Base-by-base conservation (phyloP, 768 basidiomycete species). In the Lentinula guzmanii region DNA sequence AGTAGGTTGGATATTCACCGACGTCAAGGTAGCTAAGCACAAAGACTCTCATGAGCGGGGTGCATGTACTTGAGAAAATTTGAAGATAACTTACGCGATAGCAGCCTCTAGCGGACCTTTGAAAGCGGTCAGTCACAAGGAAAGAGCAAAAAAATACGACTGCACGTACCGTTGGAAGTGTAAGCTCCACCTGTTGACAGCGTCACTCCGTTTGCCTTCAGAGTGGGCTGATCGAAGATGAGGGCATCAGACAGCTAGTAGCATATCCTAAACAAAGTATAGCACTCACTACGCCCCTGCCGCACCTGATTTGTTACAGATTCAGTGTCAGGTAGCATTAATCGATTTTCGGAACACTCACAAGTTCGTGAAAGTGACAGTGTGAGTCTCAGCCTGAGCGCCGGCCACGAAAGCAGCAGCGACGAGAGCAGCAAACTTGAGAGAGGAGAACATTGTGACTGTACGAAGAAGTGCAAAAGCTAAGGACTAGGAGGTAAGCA, bases 101-200 rank as follows among this genome's bases (percentile, higher is more conserved):
- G 73, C 72, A 35, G 67, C 58, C 6, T 37, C 43, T 21, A 75
- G 57, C 8, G 72, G 74, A 1, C 74, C 53, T 54, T 35, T 15
- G 9, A 18, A 24, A n/a, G 15, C 16, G 15, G 18, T 33, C 35
- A 34, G 21, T 8, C 3, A 11, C 11, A 4, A 9, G 16, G 10
- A 16, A 18, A 54, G 7, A 13, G 10, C 13, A 18, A 39, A 21
- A 21, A 34, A n/a, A 39, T 34, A 21, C n/a, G 21, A 35, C 11
- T 5, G 21, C 9, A 5, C 37, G 8, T 39, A 54, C 53, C 72
- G 52, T 71, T 67, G 39, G 21, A 57, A 21, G 69, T 72, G 54
- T 65, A 71, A 31, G 64, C 67, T 5, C 65, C 67, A 2, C 73
- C 73, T 42, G 68, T 72, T 52, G 72, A 73, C 10, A 74, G 66